These are phyloP conservation scores for Fusarium neocosmosporiellum DNA, from an alignment of 2,329 filamentous ascomycete genomes.

Conservation along the genomic window DNA sequence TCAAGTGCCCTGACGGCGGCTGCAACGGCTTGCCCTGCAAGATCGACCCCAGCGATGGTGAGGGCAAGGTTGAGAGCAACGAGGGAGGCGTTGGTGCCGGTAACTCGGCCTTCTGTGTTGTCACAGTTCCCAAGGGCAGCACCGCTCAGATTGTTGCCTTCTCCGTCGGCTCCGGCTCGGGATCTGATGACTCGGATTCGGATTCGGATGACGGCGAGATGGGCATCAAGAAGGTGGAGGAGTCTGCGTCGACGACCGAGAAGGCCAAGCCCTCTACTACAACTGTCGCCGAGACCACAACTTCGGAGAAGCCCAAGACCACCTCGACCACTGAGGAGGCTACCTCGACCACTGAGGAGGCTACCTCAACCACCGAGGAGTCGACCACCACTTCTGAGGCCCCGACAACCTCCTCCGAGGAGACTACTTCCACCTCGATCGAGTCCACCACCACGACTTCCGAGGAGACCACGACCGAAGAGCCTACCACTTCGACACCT, in stretches of 20 bases:
- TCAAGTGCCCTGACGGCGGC: conserved; percentile 72
- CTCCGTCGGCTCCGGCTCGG: conserved; percentile 52
- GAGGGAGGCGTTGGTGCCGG: conserved; percentile 70
- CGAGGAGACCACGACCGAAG: conserved; percentile 25
- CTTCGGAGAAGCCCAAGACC: conserved; percentile 15
- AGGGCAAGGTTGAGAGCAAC: conserved; percentile 70
- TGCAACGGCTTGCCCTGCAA: conserved; percentile 82
- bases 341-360: conserved; percentile 34
- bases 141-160: conserved; percentile 76
- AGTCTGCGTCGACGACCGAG: conserved; percentile 19
- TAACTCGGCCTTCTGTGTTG: conserved; percentile 78
- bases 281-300: conserved; percentile 27
- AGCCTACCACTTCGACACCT: conserved; percentile 42
- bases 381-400: conserved; percentile 30
- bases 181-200: conserved; percentile 16
- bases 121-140: conserved; percentile 75
- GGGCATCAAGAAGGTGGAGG: conserved; percentile 3
- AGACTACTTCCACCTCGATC: conserved; percentile 18
- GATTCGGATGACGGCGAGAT: conserved; percentile 7
- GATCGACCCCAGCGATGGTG: conserved; percentile 70
- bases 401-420: conserved; percentile 25
- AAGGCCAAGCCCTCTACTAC: conserved; percentile 39
- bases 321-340: no score
- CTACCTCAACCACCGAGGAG: conserved; percentile 18
- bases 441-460: conserved; percentile 35